Evolutionary conservation across 1,284 basidiomycete genomes (phyloP).

Genomic region (Cryptococcus maquisensis): DNA sequence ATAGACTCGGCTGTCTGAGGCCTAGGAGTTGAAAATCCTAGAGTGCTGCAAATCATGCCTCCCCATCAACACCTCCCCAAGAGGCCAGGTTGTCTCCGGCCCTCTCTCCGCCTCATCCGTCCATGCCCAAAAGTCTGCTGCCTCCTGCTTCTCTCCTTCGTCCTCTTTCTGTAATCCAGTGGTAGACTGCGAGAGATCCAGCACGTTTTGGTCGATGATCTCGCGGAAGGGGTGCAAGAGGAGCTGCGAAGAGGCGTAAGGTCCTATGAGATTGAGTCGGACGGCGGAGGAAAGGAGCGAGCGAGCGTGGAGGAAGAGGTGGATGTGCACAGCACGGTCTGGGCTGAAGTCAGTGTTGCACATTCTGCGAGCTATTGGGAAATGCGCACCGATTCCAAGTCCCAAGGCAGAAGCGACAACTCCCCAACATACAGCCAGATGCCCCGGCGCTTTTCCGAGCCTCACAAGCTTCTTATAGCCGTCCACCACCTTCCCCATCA

Average conservation of each 20-base stretch:
- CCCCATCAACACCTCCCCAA: constrained; percentile 87
- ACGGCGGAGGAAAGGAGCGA: constrained; percentile 85
- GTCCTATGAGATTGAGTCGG: constrained; percentile 84
- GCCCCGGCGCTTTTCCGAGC: constrained; percentile 64
- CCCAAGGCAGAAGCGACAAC: constrained; percentile 72
- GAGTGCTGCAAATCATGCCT: constrained; percentile 94
- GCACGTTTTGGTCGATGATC: constrained; percentile 59
- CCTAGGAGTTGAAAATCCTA: constrained; percentile 76
- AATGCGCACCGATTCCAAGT: constrained; percentile 61
- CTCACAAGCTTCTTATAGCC: constrained; percentile 65
- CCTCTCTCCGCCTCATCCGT: constrained; percentile 38
- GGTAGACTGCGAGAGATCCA: constrained; percentile 43
- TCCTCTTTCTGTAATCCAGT: constrained; percentile 22
- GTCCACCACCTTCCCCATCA: constrained; percentile 54
- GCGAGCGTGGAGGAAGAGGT: constrained; percentile 88
- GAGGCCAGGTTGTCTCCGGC: constrained; percentile 87
- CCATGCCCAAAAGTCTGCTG: constrained; percentile 39
- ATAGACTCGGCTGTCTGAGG: too few species aligned
- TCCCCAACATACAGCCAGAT: constrained; percentile 87
- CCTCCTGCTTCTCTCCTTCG: constrained; percentile 22
- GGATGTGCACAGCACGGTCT: constrained; percentile 64
- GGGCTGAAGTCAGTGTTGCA: neutral
- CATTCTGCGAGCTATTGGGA: neutral
- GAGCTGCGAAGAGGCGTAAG: constrained; percentile 86
- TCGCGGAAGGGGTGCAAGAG: constrained; percentile 67